A percentile compares a stretch with the other conserved stretches of the same genome.
phyloP scores from a whole-genome alignment of 2,329 filamentous ascomycete species.

The Ophiostoma pallidulum region DNA sequence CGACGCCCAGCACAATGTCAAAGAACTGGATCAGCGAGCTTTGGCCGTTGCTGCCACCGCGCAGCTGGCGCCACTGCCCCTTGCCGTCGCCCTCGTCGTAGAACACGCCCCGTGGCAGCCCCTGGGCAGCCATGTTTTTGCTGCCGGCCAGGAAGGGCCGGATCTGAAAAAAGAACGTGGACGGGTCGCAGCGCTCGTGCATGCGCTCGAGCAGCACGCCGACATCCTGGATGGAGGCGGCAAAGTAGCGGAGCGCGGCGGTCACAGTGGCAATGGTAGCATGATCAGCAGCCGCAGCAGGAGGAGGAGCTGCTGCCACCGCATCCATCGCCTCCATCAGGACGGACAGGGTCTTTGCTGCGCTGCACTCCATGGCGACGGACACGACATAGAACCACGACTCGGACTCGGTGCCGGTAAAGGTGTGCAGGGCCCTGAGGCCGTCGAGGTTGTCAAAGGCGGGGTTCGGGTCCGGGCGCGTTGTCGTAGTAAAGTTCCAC shows the following conservation, averaged over 20 bases:
- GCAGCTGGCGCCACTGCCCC: conserved; percentile 62
- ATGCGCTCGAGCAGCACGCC: conserved; percentile 64
- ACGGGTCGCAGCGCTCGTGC: conserved; percentile 81
- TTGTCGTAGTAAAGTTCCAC: conserved; percentile 66
- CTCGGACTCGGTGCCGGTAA: conserved; percentile 82
- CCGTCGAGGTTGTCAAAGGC: conserved; percentile 54
- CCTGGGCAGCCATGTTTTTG: conserved; percentile 74
- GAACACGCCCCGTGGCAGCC: conserved; percentile 71
- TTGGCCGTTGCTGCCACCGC: conserved; percentile 91
- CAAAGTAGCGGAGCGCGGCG: conserved; percentile 52
- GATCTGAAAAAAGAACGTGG: conserved; percentile 82
- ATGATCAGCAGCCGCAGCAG: too few species aligned
- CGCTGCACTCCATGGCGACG: conserved; percentile 79
- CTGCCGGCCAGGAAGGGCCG: conserved; percentile 82
- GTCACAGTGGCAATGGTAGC: conserved; percentile 44
- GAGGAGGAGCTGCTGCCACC: conserved; percentile 46
- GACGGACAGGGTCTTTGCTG: conserved; percentile 61
- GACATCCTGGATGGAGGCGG: conserved; percentile 58
- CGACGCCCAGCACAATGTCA: conserved; percentile 78
- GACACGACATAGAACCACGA: conserved; percentile 91
- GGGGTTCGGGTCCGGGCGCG: not conserved
- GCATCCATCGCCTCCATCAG: conserved; percentile 71
- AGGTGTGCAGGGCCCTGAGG: conserved; percentile 65
- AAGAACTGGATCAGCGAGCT: conserved; percentile 96
- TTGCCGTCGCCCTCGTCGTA: conserved; percentile 66